Evolutionary conservation across 2,329 filamentous ascomycete genomes (phyloP).

Genomic region (Aureobasidium musti): DNA sequence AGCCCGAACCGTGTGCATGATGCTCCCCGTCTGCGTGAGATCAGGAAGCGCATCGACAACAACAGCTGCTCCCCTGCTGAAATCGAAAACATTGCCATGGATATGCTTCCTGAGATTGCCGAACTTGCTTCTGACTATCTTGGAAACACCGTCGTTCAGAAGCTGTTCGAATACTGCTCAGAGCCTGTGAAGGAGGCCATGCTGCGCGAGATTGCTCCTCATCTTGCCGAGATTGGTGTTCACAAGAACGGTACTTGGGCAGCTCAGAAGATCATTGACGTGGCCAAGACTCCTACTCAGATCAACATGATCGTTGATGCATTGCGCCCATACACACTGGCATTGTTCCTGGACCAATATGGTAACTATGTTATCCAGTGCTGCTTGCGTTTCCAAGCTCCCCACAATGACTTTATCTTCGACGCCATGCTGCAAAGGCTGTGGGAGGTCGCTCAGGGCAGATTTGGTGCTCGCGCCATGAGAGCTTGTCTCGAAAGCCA

Average conservation of each 20-base stretch:
- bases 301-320: conserved; percentile 83
- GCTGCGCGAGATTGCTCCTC: conserved; percentile 82
- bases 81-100: conserved; percentile 86
- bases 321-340: conserved; percentile 81
- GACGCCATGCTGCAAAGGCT: conserved; percentile 93
- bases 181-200: conserved; percentile 89
- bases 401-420: conserved; percentile 95
- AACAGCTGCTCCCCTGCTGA: conserved; percentile 81
- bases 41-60: conserved; percentile 96
- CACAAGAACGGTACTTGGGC: conserved; percentile 99
- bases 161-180: conserved; percentile 94
- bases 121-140: conserved; percentile 95
- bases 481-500: conserved; percentile 95
- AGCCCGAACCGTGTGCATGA: conserved; percentile 88
- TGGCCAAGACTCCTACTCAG: conserved; percentile 80
- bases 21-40: conserved; percentile 90
- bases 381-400: conserved; percentile 85
- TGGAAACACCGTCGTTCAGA: conserved; percentile 99
- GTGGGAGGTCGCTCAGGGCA: conserved; percentile 90
- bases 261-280: conserved; percentile 98
- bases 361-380: conserved; percentile 98
- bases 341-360: conserved; percentile 94
- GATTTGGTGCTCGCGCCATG: conserved; percentile 95
- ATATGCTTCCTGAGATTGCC: conserved; percentile 95
- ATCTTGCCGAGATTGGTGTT: conserved; percentile 92